Conservation (phyloP, 345 rosid species). For the Bruguiera sexangula region DNA sequence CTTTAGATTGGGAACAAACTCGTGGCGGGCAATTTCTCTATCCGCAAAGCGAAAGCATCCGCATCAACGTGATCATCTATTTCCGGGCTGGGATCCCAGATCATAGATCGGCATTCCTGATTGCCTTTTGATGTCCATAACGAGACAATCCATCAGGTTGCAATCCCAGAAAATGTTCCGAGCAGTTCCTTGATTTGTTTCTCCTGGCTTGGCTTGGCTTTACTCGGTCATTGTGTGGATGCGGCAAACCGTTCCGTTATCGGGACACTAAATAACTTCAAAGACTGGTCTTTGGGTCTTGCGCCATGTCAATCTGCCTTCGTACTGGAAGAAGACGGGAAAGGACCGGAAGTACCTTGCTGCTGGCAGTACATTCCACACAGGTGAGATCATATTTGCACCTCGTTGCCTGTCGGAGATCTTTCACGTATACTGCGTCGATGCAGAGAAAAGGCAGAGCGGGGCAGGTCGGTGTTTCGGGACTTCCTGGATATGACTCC, state of each 20-base stretch:
- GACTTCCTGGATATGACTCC: slow-evolving; percentile 11
- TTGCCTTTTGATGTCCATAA: slow-evolving; percentile 15
- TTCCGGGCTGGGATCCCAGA: slow-evolving; percentile 6
- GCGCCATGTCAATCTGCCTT: neutral
- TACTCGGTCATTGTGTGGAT: neutral
- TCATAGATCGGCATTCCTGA: neutral
- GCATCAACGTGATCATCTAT: slow-evolving; percentile 17
- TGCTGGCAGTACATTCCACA: neutral
- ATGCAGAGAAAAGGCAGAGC: neutral
- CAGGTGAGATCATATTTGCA: slow-evolving; percentile 19
- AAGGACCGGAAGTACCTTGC: neutral
- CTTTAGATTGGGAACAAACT: too few species aligned
- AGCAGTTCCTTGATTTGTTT: neutral
- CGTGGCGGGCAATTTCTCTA: too few species aligned
- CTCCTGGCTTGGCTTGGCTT: slow-evolving; percentile 3
- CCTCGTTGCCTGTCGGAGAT: slow-evolving; percentile 7
- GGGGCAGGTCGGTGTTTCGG: neutral
- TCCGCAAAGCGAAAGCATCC: slow-evolving; percentile 3
- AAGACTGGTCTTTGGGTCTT: neutral
- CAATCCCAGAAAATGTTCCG: slow-evolving; percentile 2
- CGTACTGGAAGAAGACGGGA: neutral
- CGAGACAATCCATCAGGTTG: slow-evolving; percentile 9
- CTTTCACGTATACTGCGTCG: slow-evolving; percentile 1
- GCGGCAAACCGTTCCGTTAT: neutral
- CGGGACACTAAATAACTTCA: slow-evolving; percentile 3